Conservation (phyloP, 1,139 yeast genomes). For the Magnusiomyces tetraspermus region DNA sequence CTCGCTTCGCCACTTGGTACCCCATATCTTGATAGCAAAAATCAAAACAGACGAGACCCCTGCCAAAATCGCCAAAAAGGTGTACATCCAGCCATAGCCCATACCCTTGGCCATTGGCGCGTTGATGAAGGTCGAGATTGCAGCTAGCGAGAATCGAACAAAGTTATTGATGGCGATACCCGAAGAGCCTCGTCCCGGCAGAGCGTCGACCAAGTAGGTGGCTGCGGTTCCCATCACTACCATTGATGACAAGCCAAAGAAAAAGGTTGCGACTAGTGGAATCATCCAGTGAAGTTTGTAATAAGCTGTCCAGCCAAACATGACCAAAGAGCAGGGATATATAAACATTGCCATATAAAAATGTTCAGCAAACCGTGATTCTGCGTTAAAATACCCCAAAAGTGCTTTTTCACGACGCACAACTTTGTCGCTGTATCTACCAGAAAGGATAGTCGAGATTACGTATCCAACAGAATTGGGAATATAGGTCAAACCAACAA, state of each 20-base stretch:
- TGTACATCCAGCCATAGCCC: slow-evolving; percentile 62
- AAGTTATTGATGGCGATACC: slow-evolving; percentile 80
- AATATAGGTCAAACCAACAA: slow-evolving; percentile 67
- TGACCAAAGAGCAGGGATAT: slow-evolving; percentile 56
- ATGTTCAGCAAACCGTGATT: slow-evolving; percentile 70
- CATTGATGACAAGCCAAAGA: slow-evolving; percentile 79
- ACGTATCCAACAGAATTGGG: slow-evolving; percentile 77
- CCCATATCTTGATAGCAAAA: slow-evolving; percentile 45
- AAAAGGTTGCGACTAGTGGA: slow-evolving; percentile 66
- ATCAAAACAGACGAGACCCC: slow-evolving; percentile 39
- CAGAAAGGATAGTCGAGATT: slow-evolving; percentile 65
- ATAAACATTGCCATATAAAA: slow-evolving; percentile 53
- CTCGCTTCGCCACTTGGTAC: slow-evolving; percentile 55
- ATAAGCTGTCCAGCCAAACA: slow-evolving; percentile 77
- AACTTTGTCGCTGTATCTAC: slow-evolving; percentile 65
- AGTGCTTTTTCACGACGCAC: slow-evolving; percentile 40
- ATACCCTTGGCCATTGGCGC: slow-evolving; percentile 54
- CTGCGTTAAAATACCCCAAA: slow-evolving; percentile 65
- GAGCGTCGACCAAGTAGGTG: slow-evolving; percentile 72
- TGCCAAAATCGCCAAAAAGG: slow-evolving; percentile 45
- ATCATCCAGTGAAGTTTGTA: slow-evolving; percentile 62
- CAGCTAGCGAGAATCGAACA: slow-evolving; percentile 63
- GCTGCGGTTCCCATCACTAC: slow-evolving; percentile 72
- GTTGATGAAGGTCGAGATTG: slow-evolving; percentile 63
- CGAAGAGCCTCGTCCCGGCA: slow-evolving; percentile 84